Evolutionary conservation across 2,329 filamentous ascomycete species (phyloP).

Genomic region (Penicillium sp.): DNA sequence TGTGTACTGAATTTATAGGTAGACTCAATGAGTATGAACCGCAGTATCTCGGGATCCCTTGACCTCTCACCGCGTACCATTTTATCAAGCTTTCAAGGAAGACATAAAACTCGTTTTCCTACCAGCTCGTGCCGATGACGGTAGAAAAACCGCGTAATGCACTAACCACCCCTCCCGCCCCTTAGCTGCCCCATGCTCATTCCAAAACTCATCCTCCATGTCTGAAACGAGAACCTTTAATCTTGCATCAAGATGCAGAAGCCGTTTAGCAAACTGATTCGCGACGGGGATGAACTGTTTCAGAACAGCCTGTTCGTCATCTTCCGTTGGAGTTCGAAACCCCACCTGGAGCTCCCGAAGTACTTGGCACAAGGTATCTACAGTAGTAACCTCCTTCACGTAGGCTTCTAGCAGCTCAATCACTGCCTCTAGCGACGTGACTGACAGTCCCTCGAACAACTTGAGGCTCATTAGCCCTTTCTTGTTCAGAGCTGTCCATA

Average conservation of each 20-base stretch:
- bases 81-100: not conserved
- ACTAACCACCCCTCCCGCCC: slow-evolving; percentile 5
- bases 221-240: slow-evolving; percentile 4
- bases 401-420: slow-evolving; percentile 9
- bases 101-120: not conserved
- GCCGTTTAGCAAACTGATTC: slow-evolving; percentile 7
- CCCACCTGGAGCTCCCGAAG: slow-evolving; percentile 9
- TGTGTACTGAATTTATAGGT: no score
- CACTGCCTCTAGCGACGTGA: slow-evolving; percentile 8
- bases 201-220: slow-evolving; percentile 8
- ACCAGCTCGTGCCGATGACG: not conserved
- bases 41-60: no score
- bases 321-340: slow-evolving; percentile 7
- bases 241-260: slow-evolving; percentile 6
- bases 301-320: slow-evolving; percentile 8
- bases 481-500: slow-evolving; percentile 4
- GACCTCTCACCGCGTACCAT: not conserved
- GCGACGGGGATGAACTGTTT: slow-evolving; percentile 4
- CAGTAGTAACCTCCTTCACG: not conserved
- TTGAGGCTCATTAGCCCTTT: not conserved
- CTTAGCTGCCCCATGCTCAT: slow-evolving; percentile 1
- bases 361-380: slow-evolving; percentile 2
- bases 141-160: not conserved
- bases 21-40: no score
- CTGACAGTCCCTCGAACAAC: slow-evolving; percentile 6